Base-by-base conservation (phyloP, 306 rosid species). In the Carpinus fangiana region DNA sequence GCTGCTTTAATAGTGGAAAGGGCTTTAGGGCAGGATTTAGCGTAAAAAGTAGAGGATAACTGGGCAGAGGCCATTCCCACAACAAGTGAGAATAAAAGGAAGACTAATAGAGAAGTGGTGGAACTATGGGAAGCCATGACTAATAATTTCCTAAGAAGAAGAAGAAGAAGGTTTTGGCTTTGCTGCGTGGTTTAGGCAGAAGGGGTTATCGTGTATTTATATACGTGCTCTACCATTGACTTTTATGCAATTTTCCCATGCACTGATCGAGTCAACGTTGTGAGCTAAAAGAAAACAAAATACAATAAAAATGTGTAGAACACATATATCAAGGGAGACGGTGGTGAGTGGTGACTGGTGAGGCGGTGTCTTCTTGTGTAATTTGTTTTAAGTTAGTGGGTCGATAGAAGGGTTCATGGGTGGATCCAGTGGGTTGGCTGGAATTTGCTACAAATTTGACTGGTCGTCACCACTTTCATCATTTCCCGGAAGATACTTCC, bases 11-110 rank as follows among this genome's bases (percentile, higher is more conserved):
- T 90, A 86, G 85, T 84, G 73, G 92, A 72, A 70, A 92, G 90
- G 9, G 82, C 95, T 1, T 14, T 75, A 18, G 97, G 95, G 18
- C 97, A 92, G 0, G 84, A 84, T 62, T 26, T 73, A 3, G 48
- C 53, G 2, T 92, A 92, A 81, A 86, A 87, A 9, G 23, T 80
- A 11, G 90, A n/a, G 31, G 97, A 92, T 16, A 92, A 74, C 53
- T 84, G 88, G 41, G 91, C 91, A 17, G 89, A 85, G 16, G 61
- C 87, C 53, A 73, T 52, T 72, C 87, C 87, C 46, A 72, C 3
- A 26, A 85, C 43, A 76, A 75, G 74, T 31, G 59, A 50, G 2
- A 78, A 34, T 9, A 76, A 70, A 11, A 87, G 66, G 7, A 41
- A 7, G 71, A 54, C n/a, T 28, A 81, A 7, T 41, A 31, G 48